Evolutionary conservation across 75 land plant species (phyloP).

Genomic region (Pinus albicaulis): DNA sequence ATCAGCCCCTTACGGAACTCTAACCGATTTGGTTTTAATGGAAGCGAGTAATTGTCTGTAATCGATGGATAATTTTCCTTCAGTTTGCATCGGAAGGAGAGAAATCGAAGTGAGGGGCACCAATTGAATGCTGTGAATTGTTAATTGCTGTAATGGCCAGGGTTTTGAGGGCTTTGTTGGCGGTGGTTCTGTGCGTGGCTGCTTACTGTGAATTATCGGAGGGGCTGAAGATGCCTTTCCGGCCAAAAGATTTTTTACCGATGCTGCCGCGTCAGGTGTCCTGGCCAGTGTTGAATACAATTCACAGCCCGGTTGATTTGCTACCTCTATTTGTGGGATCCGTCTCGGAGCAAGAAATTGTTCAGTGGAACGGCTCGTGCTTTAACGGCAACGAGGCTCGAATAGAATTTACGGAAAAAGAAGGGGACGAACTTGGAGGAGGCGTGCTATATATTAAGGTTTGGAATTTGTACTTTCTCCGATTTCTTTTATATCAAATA

Average conservation of each 20-base stretch:
- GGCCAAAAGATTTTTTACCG: constrained; percentile 76
- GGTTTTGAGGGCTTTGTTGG: no score
- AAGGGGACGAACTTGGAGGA: constrained; percentile 35
- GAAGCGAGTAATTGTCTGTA: no score
- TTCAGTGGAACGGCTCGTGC: constrained; percentile 88
- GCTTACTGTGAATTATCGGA: not conserved
- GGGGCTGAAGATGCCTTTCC: constrained; percentile 64
- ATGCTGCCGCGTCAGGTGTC: constrained; percentile 73
- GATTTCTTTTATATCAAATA: no score
- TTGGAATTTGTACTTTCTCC: no score
- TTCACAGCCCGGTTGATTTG: constrained; percentile 85
- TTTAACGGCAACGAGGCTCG: constrained; percentile 69
- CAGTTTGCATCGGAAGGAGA: no score
- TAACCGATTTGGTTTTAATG: no score
- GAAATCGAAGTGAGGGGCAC: no score
- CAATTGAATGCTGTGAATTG: no score
- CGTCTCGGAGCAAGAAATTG: constrained; percentile 33
- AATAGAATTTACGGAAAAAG: constrained; percentile 51
- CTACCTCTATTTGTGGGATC: constrained; percentile 84
- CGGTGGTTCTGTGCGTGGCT: no score
- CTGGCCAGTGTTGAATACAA: constrained; percentile 81
- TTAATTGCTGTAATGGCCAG: no score
- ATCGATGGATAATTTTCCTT: no score
- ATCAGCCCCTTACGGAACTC: no score
- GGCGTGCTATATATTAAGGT: constrained; percentile 56